Evolutionary conservation across 2,329 filamentous ascomycete species (phyloP).

Genomic region (Scytalidium sp.): DNA sequence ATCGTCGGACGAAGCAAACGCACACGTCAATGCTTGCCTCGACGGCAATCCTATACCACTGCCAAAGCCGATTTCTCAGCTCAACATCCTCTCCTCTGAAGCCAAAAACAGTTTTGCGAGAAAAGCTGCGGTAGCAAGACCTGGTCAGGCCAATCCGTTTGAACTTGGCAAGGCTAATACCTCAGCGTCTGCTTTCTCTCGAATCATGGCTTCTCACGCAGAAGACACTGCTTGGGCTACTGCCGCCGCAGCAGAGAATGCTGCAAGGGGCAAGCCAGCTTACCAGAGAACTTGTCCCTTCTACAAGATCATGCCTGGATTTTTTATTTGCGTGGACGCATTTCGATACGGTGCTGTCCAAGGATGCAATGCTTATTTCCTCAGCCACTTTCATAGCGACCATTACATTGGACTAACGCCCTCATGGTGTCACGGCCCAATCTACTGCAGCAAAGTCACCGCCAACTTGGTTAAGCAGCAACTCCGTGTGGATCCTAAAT

Average conservation of each 20-base stretch:
- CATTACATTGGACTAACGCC: slow-evolving; percentile 91
- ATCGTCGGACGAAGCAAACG: slow-evolving; percentile 63
- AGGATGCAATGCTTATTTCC: slow-evolving; percentile 90
- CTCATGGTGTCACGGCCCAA: slow-evolving; percentile 88
- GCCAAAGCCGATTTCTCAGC: slow-evolving; percentile 25
- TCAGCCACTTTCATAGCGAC: slow-evolving; percentile 97
- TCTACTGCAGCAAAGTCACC: slow-evolving; percentile 93
- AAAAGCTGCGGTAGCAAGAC: slow-evolving; percentile 64
- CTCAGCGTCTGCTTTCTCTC: slow-evolving; percentile 75
- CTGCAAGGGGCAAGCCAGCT: slow-evolving; percentile 78
- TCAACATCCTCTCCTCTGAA: slow-evolving; percentile 19
- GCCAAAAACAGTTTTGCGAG: slow-evolving; percentile 53
- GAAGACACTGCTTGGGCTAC: slow-evolving; percentile 88
- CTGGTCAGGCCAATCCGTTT: slow-evolving; percentile 80
- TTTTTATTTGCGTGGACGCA: slow-evolving; percentile 91
- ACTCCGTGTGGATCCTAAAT: slow-evolving; percentile 80
- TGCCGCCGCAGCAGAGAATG: slow-evolving; percentile 75
- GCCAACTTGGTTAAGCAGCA: slow-evolving; percentile 86
- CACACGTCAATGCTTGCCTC: slow-evolving; percentile 90
- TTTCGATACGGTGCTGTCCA: slow-evolving; percentile 93
- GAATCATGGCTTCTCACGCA: slow-evolving; percentile 87
- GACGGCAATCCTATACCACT: slow-evolving; percentile 73
- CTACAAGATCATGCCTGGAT: slow-evolving; percentile 95
- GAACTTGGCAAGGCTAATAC: slow-evolving; percentile 41
- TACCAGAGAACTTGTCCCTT: slow-evolving; percentile 93